Conservation (phyloP, 352 stramenopile species). For the Pythium dissotocum region DNA sequence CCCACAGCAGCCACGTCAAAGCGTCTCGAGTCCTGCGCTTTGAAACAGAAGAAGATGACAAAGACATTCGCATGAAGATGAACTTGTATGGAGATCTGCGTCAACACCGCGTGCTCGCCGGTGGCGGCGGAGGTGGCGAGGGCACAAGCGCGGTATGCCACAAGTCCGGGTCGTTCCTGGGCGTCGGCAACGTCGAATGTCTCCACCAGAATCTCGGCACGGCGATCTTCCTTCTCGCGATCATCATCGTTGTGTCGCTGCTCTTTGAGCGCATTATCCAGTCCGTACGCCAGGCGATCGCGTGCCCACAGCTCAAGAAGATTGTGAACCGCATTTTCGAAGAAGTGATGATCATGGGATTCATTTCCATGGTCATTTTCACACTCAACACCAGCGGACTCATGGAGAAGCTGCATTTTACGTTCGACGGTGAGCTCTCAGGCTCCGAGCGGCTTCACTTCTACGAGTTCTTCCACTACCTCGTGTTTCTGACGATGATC, state of each 20-base stretch:
- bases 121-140: background rate
- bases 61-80: background rate
- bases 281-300: conserved; percentile 49
- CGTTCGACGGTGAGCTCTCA: conserved; percentile 44
- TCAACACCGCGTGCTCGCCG: background rate
- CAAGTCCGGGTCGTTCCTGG: conserved; percentile 65
- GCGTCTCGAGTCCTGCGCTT: background rate
- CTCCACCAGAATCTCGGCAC: conserved; percentile 72
- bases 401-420: conserved; percentile 49
- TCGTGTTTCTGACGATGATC: conserved; percentile 89
- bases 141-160: conserved; percentile 34
- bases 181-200: conserved; percentile 80
- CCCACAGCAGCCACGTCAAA: background rate
- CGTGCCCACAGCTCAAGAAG: conserved; percentile 76
- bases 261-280: conserved; percentile 60
- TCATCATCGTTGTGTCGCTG: conserved; percentile 80
- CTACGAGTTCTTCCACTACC: conserved; percentile 91
- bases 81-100: background rate
- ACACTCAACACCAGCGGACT: conserved; percentile 81
- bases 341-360: conserved; percentile 88
- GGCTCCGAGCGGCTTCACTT: conserved; percentile 75
- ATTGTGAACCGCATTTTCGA: conserved; percentile 89
- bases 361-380: conserved; percentile 90
- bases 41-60: background rate
- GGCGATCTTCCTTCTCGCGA: conserved; percentile 68